Evolutionary conservation across 768 basidiomycete species (phyloP), one percentile per base, ranked within the genome.

Genomic region (Pleurotus salmoneostramineus): DNA sequence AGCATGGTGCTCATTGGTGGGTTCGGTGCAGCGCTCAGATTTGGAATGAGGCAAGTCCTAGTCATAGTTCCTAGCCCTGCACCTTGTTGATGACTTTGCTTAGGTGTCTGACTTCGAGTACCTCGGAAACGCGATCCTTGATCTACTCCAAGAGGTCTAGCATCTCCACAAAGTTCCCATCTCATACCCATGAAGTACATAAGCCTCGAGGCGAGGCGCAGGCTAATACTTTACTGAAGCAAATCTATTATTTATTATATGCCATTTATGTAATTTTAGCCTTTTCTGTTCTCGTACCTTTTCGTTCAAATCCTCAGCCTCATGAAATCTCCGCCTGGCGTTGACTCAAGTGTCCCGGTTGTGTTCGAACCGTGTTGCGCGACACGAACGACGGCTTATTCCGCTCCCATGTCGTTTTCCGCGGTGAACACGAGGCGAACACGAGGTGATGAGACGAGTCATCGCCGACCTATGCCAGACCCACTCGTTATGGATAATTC

Each of bases 1-100:
- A 68, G 33, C 72, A 77, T 59, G 69, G 73, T 47, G 71, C 66
- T 8, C 62, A 59, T 27, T 77, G 74, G 74, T 79, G 77, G 76
- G 66, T 65, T 3, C 61, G 78, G 32, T 68, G 66, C 52, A 76
- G 76, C 63, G 72, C 74, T 0, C 77, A 79, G 56, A 63, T 77
- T 11, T 79, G 66, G 47, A 77, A 72, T 58, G 71, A 77, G 62
- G 74, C 74, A 31, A 32, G 62, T 62, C 8, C 40, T 5, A 37
- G 17, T 55, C 15, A 33, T 35, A 34, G 14, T 27, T 43, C 7
- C 21, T 27, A 27, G n/a, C 52, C 52, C 21, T 37, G 32, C n/a
- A 15, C 17, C 11, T 33, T 46, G 6, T 11, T n/a, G 15, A n/a
- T 44, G 42, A 47, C 31, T 45, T n/a, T 57, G 42, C 43, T 12